phyloP scores from a whole-genome alignment of 169 alveolate genomes.

The Plasmodium gonderi region DNA sequence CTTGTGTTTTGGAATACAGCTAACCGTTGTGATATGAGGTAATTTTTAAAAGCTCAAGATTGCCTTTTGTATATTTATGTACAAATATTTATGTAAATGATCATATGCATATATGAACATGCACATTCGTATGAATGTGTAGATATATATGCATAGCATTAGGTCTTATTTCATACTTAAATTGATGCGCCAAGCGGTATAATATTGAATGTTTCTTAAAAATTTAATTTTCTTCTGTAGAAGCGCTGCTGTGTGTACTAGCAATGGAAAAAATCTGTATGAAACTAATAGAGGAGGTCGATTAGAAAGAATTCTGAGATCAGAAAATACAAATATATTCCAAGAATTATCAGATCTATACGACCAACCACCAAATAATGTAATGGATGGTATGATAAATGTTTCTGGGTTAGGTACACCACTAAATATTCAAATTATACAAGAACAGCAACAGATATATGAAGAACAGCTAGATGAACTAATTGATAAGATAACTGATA shows the following conservation, averaged over 20 bases:
- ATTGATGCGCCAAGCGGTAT: neutral
- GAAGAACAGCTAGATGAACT: neutral
- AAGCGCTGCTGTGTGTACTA: neutral
- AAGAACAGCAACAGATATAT: neutral
- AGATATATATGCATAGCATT: neutral
- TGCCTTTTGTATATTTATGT: neutral
- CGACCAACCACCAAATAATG: neutral
- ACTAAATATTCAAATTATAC: neutral
- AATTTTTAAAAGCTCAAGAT: neutral
- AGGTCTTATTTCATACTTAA: neutral
- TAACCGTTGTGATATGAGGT: neutral
- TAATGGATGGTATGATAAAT: neutral
- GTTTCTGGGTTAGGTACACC: neutral
- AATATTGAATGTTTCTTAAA: neutral
- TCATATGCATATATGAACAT: neutral
- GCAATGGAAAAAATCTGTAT: neutral
- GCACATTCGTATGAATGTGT: neutral
- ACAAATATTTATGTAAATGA: neutral
- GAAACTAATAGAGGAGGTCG: neutral
- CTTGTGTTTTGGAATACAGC: neutral
- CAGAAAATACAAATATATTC: neutral
- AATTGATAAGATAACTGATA: slow-evolving; percentile 7
- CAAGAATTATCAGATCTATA: neutral
- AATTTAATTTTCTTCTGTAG: neutral
- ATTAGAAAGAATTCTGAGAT: slow-evolving; percentile 16